phyloP scores from a whole-genome alignment of 2,329 filamentous ascomycete species.

The Aureobasidium sp. region DNA sequence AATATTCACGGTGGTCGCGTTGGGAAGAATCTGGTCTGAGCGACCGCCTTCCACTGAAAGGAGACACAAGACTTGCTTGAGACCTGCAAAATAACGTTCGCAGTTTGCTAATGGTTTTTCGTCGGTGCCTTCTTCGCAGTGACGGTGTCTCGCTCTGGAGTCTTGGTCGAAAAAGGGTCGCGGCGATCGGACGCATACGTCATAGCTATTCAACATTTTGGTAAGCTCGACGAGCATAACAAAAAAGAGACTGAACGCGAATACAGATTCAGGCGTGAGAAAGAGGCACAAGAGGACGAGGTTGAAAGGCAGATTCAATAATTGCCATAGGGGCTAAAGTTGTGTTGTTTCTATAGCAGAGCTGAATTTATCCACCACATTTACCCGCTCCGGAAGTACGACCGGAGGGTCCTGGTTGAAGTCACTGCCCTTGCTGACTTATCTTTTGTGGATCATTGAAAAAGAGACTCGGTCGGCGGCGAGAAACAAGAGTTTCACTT shows the following conservation, averaged over 20 bases:
- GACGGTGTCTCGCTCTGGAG: constrained; percentile 6
- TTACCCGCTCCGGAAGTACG: constrained; percentile 5
- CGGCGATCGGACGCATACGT: not conserved
- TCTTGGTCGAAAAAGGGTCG: not conserved
- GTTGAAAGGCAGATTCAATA: constrained; percentile 9
- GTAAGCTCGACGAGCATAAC: not conserved
- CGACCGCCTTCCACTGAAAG: not conserved
- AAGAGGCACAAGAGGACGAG: not conserved
- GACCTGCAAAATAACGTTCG: not conserved
- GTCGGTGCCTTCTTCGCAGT: constrained; percentile 2
- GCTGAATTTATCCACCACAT: constrained; percentile 10
- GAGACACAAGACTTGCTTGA: not conserved
- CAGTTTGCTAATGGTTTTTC: not conserved
- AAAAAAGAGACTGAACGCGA: not conserved
- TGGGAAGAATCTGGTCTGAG: not conserved
- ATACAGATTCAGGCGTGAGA: not conserved
- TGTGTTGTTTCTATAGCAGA: not conserved
- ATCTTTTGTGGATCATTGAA: constrained; percentile 12
- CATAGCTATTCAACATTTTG: not conserved
- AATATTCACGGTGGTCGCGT: not conserved
- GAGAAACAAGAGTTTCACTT: not conserved
- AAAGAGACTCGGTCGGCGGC: not conserved
- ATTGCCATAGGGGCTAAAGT: constrained; percentile 9
- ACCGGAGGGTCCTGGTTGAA: not conserved
- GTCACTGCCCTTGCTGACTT: constrained; percentile 8